Percentiles rank a stretch among this genome's conserved stretches.
Conservation (phyloP, 148 eudicot genomes). For the Polygonum maritimum region DNA sequence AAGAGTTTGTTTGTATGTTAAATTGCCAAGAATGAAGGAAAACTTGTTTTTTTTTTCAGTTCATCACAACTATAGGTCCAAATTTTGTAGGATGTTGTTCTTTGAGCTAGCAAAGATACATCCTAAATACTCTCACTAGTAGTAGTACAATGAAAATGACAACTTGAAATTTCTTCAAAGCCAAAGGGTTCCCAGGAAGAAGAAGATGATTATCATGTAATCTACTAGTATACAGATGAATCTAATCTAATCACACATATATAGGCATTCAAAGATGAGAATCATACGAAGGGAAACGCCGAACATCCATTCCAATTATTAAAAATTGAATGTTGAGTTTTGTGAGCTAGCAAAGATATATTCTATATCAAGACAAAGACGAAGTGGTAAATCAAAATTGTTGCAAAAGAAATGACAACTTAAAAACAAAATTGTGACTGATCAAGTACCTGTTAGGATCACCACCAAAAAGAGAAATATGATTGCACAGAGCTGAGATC, state of each 20-base stretch:
- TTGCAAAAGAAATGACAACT: too few relatives aligned
- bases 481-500: too few relatives aligned
- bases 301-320: slow-evolving; percentile 56
- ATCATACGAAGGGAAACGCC: slow-evolving; percentile 48
- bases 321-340: too few relatives aligned
- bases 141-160: background rate
- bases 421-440: too few relatives aligned
- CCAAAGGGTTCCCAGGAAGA: background rate
- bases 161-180: background rate
- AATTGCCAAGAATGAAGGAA: background rate
- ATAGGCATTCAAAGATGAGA: slow-evolving; percentile 13
- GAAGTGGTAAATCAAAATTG: too few relatives aligned
- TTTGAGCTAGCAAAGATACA: slow-evolving; percentile 4
- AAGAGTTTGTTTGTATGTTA: background rate
- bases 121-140: background rate
- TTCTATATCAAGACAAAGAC: too few relatives aligned
- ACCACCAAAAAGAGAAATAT: too few relatives aligned
- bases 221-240: slow-evolving; percentile 1
- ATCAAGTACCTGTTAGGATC: too few relatives aligned
- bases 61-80: background rate
- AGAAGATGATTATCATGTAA: background rate
- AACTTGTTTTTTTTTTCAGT: background rate
- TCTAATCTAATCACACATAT: slow-evolving; percentile 6
- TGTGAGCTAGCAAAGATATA: too few relatives aligned
- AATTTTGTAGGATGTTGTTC: background rate